Evolutionary conservation across 306 rosid species (phyloP).

Genomic region (Lathyrus aphaca): DNA sequence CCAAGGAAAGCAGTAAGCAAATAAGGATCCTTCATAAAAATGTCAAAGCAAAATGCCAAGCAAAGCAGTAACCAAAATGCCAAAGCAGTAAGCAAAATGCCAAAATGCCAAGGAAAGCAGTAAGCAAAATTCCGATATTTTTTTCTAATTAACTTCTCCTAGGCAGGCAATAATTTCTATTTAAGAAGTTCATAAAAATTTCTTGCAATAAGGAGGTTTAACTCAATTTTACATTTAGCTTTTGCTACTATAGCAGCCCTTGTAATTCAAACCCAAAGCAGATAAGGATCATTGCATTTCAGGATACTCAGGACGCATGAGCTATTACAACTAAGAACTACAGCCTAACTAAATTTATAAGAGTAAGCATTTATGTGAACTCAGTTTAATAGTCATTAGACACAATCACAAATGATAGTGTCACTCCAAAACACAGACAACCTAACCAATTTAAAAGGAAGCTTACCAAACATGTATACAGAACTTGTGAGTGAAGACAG

Average conservation of each 20-base stretch:
- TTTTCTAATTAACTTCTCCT: constrained; percentile 2
- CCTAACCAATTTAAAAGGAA: constrained; percentile 25
- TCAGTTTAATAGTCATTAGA: too few relatives aligned
- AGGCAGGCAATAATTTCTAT: too few relatives aligned
- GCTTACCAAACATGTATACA: constrained; percentile 97
- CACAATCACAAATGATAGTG: too few relatives aligned
- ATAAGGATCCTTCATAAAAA: too few relatives aligned
- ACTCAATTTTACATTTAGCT: not conserved
- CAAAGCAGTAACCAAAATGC: too few relatives aligned
- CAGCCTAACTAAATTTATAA: constrained; percentile 4
- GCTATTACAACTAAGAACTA: not conserved
- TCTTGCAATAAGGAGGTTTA: not conserved
- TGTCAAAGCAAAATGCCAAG: too few relatives aligned
- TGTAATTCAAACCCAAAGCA: not conserved
- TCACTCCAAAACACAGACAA: too few relatives aligned
- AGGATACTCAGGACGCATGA: constrained; percentile 26
- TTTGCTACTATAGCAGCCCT: not conserved
- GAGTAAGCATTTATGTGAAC: not conserved
- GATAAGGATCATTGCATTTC: not conserved
- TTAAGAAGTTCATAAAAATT: not conserved
- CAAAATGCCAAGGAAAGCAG: not conserved
- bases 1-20: too few relatives aligned
- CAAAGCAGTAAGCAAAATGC: too few relatives aligned
- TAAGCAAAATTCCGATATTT: not conserved
- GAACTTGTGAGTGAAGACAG: constrained; percentile 94